These are phyloP conservation scores for Pyrenophora tritici-repentis DNA, from an alignment of 2,329 filamentous ascomycete species.

Conservation along the genomic window DNA sequence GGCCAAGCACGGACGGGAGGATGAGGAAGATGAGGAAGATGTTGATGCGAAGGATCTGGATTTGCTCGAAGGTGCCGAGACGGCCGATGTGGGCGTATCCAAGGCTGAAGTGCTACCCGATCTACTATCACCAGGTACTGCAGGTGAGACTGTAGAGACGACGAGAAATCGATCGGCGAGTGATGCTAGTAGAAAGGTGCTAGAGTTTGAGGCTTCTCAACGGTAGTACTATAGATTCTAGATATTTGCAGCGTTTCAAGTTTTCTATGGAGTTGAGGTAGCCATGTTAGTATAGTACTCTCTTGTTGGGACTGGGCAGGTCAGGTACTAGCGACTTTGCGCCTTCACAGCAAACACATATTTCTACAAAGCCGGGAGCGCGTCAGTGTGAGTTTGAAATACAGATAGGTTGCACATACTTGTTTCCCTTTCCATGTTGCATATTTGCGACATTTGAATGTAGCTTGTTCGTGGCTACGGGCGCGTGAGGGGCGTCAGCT, in stretches of 20 bases:
- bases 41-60: conserved; percentile 51
- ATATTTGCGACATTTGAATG: too few relatives aligned
- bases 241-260: too few relatives aligned
- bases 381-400: too few relatives aligned
- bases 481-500: too few relatives aligned
- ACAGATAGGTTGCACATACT: too few relatives aligned
- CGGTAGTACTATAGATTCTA: background rate
- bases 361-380: too few relatives aligned
- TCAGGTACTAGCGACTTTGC: too few relatives aligned
- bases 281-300: too few relatives aligned
- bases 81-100: conserved; percentile 48
- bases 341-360: too few relatives aligned
- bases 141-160: conserved; percentile 33
- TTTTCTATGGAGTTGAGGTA: background rate
- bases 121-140: conserved; percentile 24
- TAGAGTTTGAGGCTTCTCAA: conserved; percentile 40
- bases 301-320: too few relatives aligned
- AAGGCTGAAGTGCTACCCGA: conserved; percentile 27
- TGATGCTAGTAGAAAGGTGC: conserved; percentile 43
- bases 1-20: conserved; percentile 58
- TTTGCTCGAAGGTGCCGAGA: conserved; percentile 57
- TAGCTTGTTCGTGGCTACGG: too few relatives aligned
- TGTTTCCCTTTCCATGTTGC: background rate
- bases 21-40: conserved; percentile 69
- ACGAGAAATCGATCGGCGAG: conserved; percentile 38